Evolutionary conservation across 1,284 basidiomycete genomes (phyloP).

Genomic region (Ustilago vetiveriae): DNA sequence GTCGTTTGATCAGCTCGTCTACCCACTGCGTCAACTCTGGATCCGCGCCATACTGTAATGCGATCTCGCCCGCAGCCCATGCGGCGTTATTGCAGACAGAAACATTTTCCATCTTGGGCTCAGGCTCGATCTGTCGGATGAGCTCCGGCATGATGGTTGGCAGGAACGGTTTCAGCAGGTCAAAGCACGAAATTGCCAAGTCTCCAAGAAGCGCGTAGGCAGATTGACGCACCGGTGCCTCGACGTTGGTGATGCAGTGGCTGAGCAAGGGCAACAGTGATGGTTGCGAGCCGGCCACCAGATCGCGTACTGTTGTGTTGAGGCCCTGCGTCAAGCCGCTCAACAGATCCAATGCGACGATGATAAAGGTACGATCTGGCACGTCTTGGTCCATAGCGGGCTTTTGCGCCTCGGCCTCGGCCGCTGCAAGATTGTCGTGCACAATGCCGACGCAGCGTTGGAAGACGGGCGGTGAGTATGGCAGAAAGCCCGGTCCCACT

Average conservation of each 20-base stretch:
- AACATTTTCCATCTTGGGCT: constrained; percentile 88
- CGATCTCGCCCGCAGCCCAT: constrained; percentile 98
- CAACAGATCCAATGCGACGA: constrained; percentile 93
- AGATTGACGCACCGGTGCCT: constrained; percentile 93
- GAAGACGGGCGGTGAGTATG: constrained; percentile 90
- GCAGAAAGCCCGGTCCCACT: constrained; percentile 87
- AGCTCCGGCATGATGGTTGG: constrained; percentile 88
- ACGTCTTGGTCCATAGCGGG: constrained; percentile 69
- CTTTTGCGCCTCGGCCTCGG: constrained; percentile 84
- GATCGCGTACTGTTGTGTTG: constrained; percentile 71
- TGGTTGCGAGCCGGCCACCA: constrained; percentile 59
- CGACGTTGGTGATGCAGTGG: constrained; percentile 75
- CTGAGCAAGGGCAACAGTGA: constrained; percentile 60
- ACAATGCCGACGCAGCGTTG: constrained; percentile 90
- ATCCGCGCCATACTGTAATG: constrained; percentile 70
- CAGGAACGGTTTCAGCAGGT: constrained; percentile 79
- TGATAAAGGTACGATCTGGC: constrained; percentile 71
- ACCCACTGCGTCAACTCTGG: constrained; percentile 61
- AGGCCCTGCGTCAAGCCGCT: constrained; percentile 96
- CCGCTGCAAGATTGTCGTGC: constrained; percentile 78
- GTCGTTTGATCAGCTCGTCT: constrained; percentile 79
- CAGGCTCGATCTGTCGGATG: constrained; percentile 86
- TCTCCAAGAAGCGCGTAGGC: constrained; percentile 97
- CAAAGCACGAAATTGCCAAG: constrained; percentile 94
- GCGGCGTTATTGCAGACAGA: constrained; percentile 99